Base-by-base conservation (phyloP, 371 early-diverging fungal species). In the Circinella umbellata region DNA sequence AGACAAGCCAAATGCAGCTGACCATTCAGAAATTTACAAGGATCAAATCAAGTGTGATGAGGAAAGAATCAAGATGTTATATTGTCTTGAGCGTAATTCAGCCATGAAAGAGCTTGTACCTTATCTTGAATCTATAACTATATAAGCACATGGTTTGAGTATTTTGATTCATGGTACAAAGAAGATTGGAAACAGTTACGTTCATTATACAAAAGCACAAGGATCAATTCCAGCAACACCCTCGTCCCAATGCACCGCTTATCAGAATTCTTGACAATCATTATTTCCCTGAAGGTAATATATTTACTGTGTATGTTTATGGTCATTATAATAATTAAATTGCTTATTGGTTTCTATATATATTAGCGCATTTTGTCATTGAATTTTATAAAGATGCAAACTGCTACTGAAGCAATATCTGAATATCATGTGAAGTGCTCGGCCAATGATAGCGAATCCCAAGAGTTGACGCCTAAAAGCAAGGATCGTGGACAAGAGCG, bases 211-310 rank as follows among this genome's bases (percentile, higher is more conserved):
- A 15, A 53, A 53, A 53, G 53, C 53, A 53, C 20, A 15, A 15
- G 20, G n/a, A 53, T n/a, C n/a, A 53, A 53, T 53, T 53, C 53
- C 53, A 53, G 15, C 53, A 15, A 53, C 14, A 18, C 15, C 20
- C 53, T n/a, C 53, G 20, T 53, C 53, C 15, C 53, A 53, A 53
- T 53, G 53, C 15, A 6, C 53, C 15, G 53, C 53, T n/a, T 53
- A 18, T 15, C 53, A 53, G 53, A 53, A 18, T 53, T n/a, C 15
- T 15, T 53, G 15, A 53, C 20, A 18, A 53, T 15, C 6, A 53
- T 53, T 53, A 53, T 53, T n/a, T 53, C 53, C n/a, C 53, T 53
- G 15, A 53, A 53, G 53, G 15, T 53, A 53, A 42, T 42, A 42
- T 42, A 42, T 6, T 42, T 11, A 42, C 42, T 42, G 42, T 42